These are phyloP conservation scores for Cercospora sojina DNA, from an alignment of 2,329 filamentous ascomycete species.

Conservation along the genomic window DNA sequence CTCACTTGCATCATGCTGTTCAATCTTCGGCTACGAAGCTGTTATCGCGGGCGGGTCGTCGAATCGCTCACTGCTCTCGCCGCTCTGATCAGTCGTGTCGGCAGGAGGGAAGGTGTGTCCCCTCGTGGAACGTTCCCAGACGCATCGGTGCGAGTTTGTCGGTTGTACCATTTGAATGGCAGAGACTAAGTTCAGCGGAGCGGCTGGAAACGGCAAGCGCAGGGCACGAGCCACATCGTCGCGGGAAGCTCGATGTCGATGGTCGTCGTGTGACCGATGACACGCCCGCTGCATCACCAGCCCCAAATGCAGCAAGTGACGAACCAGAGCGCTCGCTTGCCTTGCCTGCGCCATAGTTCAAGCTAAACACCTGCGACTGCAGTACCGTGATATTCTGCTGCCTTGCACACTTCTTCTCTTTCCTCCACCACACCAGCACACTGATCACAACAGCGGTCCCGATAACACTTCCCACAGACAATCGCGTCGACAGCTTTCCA, in stretches of 20 bases:
- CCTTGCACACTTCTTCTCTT: background rate
- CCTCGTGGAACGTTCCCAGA: background rate
- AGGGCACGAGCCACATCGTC: background rate
- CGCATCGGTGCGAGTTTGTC: background rate
- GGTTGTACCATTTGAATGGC: background rate
- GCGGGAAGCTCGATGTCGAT: background rate
- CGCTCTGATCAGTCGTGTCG: background rate
- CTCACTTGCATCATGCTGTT: background rate
- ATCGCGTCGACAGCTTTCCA: background rate
- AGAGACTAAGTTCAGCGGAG: background rate
- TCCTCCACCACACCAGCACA: background rate
- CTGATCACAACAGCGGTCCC: background rate
- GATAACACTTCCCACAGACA: background rate
- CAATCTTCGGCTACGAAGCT: background rate
- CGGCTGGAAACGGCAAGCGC: background rate
- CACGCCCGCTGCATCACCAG: background rate
- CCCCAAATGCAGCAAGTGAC: background rate
- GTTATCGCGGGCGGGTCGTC: background rate
- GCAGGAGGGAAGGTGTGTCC: background rate
- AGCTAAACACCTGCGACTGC: background rate
- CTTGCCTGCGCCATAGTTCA: background rate
- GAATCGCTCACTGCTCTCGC: background rate
- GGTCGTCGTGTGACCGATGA: conserved; percentile 1
- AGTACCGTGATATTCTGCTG: background rate
- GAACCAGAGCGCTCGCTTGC: background rate